Evolutionary conservation across 306 rosid species (phyloP).

Genomic region (Biancaea sappan): DNA sequence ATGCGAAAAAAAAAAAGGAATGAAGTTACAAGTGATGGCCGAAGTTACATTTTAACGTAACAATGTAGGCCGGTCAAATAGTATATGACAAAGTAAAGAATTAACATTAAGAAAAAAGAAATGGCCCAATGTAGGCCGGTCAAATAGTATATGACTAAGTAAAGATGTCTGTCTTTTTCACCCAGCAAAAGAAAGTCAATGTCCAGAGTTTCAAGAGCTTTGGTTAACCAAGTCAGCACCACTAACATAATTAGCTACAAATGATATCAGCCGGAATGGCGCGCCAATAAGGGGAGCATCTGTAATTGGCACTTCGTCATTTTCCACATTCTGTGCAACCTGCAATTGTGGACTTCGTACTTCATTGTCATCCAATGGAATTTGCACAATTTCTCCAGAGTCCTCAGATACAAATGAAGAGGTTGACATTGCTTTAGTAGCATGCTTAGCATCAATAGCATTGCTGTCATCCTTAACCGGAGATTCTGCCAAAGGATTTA

Average conservation of each 20-base stretch:
- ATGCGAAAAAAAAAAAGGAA: neutral
- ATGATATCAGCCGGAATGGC: conserved; percentile 83
- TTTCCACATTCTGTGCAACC: conserved; percentile 43
- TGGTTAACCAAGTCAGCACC: conserved; percentile 82
- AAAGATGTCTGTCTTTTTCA: conserved; percentile 4
- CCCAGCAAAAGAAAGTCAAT: conserved; percentile 33
- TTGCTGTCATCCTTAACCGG: conserved; percentile 34
- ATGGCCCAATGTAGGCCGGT: conserved; percentile 40
- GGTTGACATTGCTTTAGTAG: conserved; percentile 27
- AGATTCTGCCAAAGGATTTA: conserved; percentile 40
- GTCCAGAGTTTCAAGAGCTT: conserved; percentile 37
- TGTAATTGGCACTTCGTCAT: conserved; percentile 50
- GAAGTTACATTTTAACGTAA: neutral
- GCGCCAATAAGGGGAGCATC: conserved; percentile 94
- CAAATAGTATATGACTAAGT: conserved; percentile 41
- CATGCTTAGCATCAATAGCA: conserved; percentile 31
- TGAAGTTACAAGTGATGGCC: neutral
- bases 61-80: conserved; percentile 38
- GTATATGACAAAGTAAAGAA: conserved; percentile 45
- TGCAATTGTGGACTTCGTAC: conserved; percentile 40
- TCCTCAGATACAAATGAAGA: conserved; percentile 41
- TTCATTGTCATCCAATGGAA: conserved; percentile 62
- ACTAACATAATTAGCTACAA: conserved; percentile 84
- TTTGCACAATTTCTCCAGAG: conserved; percentile 69
- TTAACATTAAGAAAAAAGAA: conserved; percentile 13